Evolutionary conservation across 23 red algal genomes (phyloP).

Genomic region (Cyanidium caldarium): DNA sequence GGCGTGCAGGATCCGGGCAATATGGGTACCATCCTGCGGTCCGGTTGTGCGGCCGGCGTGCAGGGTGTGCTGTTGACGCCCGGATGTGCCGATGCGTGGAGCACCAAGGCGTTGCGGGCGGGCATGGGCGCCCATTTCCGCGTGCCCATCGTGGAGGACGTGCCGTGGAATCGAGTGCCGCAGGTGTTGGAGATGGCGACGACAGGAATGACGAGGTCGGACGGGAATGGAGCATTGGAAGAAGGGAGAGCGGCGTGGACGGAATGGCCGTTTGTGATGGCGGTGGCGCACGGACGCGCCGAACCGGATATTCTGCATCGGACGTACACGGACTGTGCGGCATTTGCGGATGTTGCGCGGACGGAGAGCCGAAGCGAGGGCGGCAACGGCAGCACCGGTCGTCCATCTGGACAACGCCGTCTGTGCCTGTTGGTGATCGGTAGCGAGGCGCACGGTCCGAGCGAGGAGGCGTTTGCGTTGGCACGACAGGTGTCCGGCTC

Average conservation of each 20-base stretch:
- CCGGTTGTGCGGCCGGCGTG: conserved; percentile 46
- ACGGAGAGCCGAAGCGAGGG: not conserved
- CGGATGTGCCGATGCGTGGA: conserved; percentile 64
- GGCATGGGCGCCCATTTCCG: conserved; percentile 94
- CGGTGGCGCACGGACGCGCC: conserved; percentile 20
- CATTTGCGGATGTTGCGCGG: not conserved
- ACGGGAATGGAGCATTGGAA: not conserved
- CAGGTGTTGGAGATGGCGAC: not conserved
- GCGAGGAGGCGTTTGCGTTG: conserved; percentile 10
- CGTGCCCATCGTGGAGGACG: conserved; percentile 20
- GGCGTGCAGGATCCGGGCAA: conserved; percentile 81
- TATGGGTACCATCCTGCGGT: conserved; percentile 65
- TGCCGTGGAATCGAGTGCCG: conserved; percentile 13
- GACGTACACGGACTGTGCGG: not conserved
- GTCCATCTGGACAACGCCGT: conserved; percentile 31
- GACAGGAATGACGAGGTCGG: not conserved
- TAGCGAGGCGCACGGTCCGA: conserved; percentile 58
- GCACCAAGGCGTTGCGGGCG: conserved; percentile 64
- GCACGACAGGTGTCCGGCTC: not conserved
- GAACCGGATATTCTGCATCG: conserved; percentile 5
- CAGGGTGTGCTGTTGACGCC: conserved; percentile 30
- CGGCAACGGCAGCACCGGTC: not conserved
- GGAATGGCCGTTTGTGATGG: conserved; percentile 5
- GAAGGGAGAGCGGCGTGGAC: not conserved
- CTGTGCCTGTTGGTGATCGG: conserved; percentile 32